Percentiles rank a stretch among this genome's conserved stretches.
Conservation (phyloP, 2,329 filamentous ascomycete species). For the Xylariaceae sp. region DNA sequence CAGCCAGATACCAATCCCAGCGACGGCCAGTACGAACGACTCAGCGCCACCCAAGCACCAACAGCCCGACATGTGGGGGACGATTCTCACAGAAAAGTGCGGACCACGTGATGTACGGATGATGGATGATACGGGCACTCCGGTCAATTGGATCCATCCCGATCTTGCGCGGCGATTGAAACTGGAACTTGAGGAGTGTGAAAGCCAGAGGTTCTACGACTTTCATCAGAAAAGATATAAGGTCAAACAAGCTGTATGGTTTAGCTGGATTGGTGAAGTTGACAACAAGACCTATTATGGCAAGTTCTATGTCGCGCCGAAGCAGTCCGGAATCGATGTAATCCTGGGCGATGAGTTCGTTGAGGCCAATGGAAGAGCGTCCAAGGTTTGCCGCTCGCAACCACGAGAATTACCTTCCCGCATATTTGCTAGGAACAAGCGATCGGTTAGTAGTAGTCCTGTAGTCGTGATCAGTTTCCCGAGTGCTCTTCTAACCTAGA, state of each 20-base stretch:
- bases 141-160: slow-evolving; percentile 23
- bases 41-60: neutral
- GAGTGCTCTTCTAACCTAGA: neutral
- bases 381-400: slow-evolving; percentile 1
- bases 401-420: neutral
- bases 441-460: neutral
- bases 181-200: slow-evolving; percentile 2
- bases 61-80: slow-evolving; percentile 5
- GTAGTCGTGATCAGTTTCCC: neutral
- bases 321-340: slow-evolving; percentile 4
- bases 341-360: slow-evolving; percentile 11
- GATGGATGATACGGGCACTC: slow-evolving; percentile 18
- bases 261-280: slow-evolving; percentile 1
- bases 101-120: slow-evolving; percentile 5
- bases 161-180: neutral
- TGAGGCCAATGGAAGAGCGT: neutral
- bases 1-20: neutral
- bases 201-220: neutral
- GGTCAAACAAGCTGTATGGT: neutral
- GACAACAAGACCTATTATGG: slow-evolving; percentile 1
- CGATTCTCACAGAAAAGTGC: neutral
- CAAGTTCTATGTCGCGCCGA: slow-evolving; percentile 3
- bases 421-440: neutral
- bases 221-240: neutral
- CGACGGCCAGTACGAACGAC: neutral